Evolutionary conservation across 768 basidiomycete genomes (phyloP).

Genomic region (Boletus pseudopeckii): DNA sequence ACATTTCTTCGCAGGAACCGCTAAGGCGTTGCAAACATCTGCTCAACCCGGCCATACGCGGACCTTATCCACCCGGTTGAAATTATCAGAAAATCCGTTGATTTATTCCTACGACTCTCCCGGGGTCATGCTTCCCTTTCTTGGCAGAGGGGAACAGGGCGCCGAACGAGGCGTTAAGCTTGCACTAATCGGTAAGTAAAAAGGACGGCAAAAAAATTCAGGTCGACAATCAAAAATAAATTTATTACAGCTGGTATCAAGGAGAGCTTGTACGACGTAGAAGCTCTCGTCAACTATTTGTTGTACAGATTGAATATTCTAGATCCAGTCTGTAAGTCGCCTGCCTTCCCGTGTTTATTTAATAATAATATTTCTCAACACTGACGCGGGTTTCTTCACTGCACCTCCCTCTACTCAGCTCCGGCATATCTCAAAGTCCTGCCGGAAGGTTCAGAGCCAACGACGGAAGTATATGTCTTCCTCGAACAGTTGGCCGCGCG

Average conservation of each 20-base stretch:
- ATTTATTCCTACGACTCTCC: slow-evolving; percentile 96
- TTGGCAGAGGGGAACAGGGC: slow-evolving; percentile 81
- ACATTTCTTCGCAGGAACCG: slow-evolving; percentile 47
- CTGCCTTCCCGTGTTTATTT: not conserved
- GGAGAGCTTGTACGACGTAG: slow-evolving; percentile 83
- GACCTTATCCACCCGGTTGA: slow-evolving; percentile 82
- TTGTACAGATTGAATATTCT: slow-evolving; percentile 80
- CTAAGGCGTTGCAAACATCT: slow-evolving; percentile 88
- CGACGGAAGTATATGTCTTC: slow-evolving; percentile 60
- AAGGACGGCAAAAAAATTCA: slow-evolving; percentile 8
- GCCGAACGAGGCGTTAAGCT: slow-evolving; percentile 92
- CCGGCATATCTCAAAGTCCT: slow-evolving; percentile 69
- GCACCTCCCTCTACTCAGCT: slow-evolving; percentile 37
- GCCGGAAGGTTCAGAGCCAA: slow-evolving; percentile 52
- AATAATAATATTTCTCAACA: not conserved
- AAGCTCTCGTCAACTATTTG: slow-evolving; percentile 82
- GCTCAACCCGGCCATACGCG: slow-evolving; percentile 90
- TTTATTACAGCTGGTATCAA: slow-evolving; percentile 79
- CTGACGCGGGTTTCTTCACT: not conserved
- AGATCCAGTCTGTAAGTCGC: slow-evolving; percentile 61
- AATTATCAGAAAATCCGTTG: slow-evolving; percentile 73
- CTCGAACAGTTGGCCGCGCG: slow-evolving; percentile 65
- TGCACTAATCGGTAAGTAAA: slow-evolving; percentile 80
- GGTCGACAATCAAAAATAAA: slow-evolving; percentile 5
- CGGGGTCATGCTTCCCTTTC: slow-evolving; percentile 94